Conservation (phyloP, 1,139 yeast genomes). For the Lodderomyces metapsilosis region DNA sequence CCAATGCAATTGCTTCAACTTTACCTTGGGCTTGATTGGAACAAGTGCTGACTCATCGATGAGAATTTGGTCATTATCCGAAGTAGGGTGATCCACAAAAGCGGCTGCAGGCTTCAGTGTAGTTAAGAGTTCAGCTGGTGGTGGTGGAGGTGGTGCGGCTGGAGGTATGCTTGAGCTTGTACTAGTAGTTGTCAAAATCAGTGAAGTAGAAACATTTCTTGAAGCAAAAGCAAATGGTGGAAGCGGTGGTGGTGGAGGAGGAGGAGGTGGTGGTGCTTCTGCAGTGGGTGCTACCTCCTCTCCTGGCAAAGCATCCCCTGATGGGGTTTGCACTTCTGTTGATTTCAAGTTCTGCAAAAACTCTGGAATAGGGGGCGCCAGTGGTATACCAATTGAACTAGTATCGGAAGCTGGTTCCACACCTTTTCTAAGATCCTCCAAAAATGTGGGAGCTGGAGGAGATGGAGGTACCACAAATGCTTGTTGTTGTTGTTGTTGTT, state of each 20-base stretch:
- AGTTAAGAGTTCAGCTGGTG: slow-evolving; percentile 8
- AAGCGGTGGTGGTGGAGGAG: slow-evolving; percentile 9
- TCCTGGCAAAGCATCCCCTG: neutral
- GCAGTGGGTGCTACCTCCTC: neutral
- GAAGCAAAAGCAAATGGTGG: slow-evolving; percentile 5
- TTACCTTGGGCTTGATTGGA: slow-evolving; percentile 53
- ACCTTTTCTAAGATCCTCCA: slow-evolving; percentile 1
- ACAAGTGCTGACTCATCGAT: slow-evolving; percentile 2
- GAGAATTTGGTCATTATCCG: neutral
- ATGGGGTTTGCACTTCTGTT: neutral
- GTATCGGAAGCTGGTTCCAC: neutral
- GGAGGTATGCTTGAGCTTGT: slow-evolving; percentile 2
- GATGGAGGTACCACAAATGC: slow-evolving; percentile 25
- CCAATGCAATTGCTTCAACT: slow-evolving; percentile 94
- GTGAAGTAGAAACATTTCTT: neutral
- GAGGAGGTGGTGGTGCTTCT: slow-evolving; percentile 2
- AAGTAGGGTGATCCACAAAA: neutral
- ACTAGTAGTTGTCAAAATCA: slow-evolving; percentile 1
- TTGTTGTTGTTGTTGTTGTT: slow-evolving; percentile 21
- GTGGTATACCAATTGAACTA: neutral
- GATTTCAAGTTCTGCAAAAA: neutral
- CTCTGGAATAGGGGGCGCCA: neutral
- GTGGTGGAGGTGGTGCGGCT: slow-evolving; percentile 17
- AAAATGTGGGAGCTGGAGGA: slow-evolving; percentile 15
- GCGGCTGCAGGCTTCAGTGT: neutral